These are phyloP conservation scores for Phytophthora lateralis DNA, from an alignment of 352 stramenopile genomes.

Conservation along the genomic window DNA sequence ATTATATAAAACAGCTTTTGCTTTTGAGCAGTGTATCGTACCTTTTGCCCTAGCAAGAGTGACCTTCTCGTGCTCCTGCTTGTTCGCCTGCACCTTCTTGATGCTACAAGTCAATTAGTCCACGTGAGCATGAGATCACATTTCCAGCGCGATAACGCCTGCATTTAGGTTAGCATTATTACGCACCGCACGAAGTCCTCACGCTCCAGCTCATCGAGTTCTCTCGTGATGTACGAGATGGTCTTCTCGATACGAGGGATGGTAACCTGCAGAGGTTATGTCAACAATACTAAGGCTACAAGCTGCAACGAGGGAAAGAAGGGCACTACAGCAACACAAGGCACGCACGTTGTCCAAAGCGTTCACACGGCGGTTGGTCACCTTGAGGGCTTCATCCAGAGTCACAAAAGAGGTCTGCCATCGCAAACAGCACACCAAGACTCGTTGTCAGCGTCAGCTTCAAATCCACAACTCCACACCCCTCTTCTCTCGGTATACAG, in stretches of 20 bases:
- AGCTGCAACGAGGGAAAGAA: neutral
- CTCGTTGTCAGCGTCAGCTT: constrained; percentile 46
- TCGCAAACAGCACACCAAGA: constrained; percentile 26
- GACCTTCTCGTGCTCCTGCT: constrained; percentile 89
- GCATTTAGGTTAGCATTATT: neutral
- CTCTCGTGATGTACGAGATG: constrained; percentile 97
- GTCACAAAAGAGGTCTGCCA: constrained; percentile 98
- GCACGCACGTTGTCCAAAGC: constrained; percentile 96
- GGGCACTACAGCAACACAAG: constrained; percentile 1
- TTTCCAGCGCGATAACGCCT: neutral
- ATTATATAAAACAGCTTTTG: neutral
- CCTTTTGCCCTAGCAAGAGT: constrained; percentile 64
- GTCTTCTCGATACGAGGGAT: constrained; percentile 98
- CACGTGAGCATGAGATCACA: neutral
- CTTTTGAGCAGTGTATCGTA: constrained; percentile 17
- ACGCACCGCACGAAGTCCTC: constrained; percentile 93
- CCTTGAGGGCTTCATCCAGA: constrained; percentile 97
- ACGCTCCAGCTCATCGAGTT: constrained; percentile 98
- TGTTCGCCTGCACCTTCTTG: constrained; percentile 99
- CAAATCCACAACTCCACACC: neutral
- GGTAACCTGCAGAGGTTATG: constrained; percentile 81
- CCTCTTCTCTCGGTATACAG: neutral
- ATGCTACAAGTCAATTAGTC: constrained; percentile 62
- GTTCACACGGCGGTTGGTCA: constrained; percentile 99
- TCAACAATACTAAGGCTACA: neutral